A percentile compares a stretch with the other conserved stretches of the same genome.
Conservation (phyloP, 1,284 basidiomycete genomes). For the Cryptococcus depauperatus region DNA sequence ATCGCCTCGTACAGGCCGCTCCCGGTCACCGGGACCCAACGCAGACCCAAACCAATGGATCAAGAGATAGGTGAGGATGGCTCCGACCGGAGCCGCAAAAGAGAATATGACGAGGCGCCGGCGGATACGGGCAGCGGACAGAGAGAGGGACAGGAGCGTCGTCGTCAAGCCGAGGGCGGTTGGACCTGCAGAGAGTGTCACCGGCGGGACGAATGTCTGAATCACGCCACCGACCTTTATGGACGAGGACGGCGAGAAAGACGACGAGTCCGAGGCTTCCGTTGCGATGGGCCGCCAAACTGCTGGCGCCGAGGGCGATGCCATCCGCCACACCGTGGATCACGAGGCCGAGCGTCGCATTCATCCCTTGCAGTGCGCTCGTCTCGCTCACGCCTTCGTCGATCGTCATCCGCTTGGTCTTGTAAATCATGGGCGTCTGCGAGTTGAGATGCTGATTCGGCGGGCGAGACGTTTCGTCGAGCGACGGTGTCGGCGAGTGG, state of each 20-base stretch:
- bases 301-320: slow-evolving; percentile 69
- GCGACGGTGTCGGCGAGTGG: slow-evolving; percentile 12
- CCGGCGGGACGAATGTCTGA: not conserved
- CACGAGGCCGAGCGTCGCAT: slow-evolving; percentile 72
- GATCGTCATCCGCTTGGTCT: slow-evolving; percentile 23
- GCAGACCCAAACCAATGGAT: slow-evolving; percentile 52
- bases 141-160: slow-evolving; percentile 64
- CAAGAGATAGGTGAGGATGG: slow-evolving; percentile 60
- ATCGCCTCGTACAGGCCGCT: slow-evolving; percentile 17
- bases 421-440: slow-evolving; percentile 30
- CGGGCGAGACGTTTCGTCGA: slow-evolving; percentile 9
- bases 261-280: slow-evolving; percentile 62
- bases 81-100: slow-evolving; percentile 66
- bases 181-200: slow-evolving; percentile 53
- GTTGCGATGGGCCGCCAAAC: slow-evolving; percentile 25
- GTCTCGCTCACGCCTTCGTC: slow-evolving; percentile 15
- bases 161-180: slow-evolving; percentile 76
- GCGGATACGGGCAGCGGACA: slow-evolving; percentile 60
- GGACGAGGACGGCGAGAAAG: slow-evolving; percentile 76
- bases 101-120: slow-evolving; percentile 70
- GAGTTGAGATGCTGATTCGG: slow-evolving; percentile 26
- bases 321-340: slow-evolving; percentile 85
- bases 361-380: slow-evolving; percentile 46
- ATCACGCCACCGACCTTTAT: slow-evolving; percentile 60
- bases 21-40: slow-evolving; percentile 4